Base-by-base conservation (phyloP, 192 early-diverging fungal genomes). In the Spizellomyces punctatus region DNA sequence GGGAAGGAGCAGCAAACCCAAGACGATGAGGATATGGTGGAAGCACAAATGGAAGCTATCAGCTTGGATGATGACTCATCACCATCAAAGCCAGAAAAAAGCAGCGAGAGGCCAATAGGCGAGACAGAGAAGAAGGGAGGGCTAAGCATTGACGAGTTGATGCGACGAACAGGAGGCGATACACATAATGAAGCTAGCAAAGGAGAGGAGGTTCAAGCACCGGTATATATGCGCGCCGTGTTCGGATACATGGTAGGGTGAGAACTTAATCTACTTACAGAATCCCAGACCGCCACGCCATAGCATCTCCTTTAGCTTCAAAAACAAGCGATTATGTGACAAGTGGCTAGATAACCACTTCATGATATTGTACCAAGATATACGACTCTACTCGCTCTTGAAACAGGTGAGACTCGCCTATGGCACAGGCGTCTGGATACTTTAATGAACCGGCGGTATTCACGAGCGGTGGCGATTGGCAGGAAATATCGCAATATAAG, bases 331-430 rank as follows among this genome's bases (percentile, higher is more conserved):
- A 21, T 88, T 99, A 49, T 99, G 98, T 70, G 98, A 99, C 73
- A 94, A 97, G 69, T 99, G 98, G 98, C 86, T 99, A 61, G 98
- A 99, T 76, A 98, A 99, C 79, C 82, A 96, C 56, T 98, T 98
- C 64, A 98, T 99, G 98, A 94, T 99, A 4, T 80, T 99, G 54
- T 99, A 96, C 74, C 96, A 98, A 63, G 95, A 98, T 72, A 83
- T 99, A 48, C 91, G 98, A 22, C 86, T 95, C 14, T 99, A 98
- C 83, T 95, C 96, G 9, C 89, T 91, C 44, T 91, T 95, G 86
- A 89, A 95, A 57, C 91, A 84, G 78, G 83, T 84, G 64, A 43
- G 46, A 19, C 44, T 49, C 21, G 47, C 10, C 8, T 7, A 48
- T 10, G 17, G 64, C 63, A 5, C 49, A n/a, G n/a, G n/a, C 67